Evolutionary conservation across 192 early-diverging fungal species (phyloP), one percentile per base, ranked within the genome.

Genomic region (Lobosporangium transversale): DNA sequence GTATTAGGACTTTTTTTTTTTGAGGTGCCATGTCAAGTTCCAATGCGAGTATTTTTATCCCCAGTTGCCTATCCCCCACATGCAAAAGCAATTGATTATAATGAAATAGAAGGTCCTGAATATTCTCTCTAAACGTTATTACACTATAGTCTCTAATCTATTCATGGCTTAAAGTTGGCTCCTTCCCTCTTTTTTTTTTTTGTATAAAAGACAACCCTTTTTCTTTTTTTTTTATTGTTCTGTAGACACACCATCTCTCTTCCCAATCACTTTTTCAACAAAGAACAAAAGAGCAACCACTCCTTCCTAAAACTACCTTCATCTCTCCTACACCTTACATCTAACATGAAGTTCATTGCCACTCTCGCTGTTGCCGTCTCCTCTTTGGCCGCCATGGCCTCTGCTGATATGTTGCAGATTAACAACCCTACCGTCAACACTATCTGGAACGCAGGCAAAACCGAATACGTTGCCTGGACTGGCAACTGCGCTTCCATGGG

Each of bases 391-490:
- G 52, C 63, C 31, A 18, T 67, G 17, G 65, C 47, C 44, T 12
- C 54, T 33, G 65, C 65, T 8, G 65, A 67, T 31, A 67, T 67
- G 65, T 30, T 67, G 4, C 65, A 67, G 55, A 50, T 67, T 35
- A 55, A 51, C 48, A 67, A 67, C 65, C 65, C 65, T 12, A 67
- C 65, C 17, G 5, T 2, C 4, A 55, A 48, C 32, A 33, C 54
- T 2, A 29, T 21, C 55, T 67, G 65, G 65, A 67, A 40, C 31
- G 33, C 32, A 5, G 65, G 47, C 26, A 21, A 27, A 1, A 7
- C 65, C 10, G 40, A 40, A 0, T 58, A 27, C n/a, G 30, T 67
- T 10, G 65, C 47, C 45, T 67, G 65, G 65, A 33, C 33, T 24
- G 65, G 65, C 35, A 67, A 40, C 55, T 67, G 65, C 23, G 30